Evolutionary conservation across 2,329 filamentous ascomycete genomes (phyloP).

Genomic region (Aspergillus vadensis): DNA sequence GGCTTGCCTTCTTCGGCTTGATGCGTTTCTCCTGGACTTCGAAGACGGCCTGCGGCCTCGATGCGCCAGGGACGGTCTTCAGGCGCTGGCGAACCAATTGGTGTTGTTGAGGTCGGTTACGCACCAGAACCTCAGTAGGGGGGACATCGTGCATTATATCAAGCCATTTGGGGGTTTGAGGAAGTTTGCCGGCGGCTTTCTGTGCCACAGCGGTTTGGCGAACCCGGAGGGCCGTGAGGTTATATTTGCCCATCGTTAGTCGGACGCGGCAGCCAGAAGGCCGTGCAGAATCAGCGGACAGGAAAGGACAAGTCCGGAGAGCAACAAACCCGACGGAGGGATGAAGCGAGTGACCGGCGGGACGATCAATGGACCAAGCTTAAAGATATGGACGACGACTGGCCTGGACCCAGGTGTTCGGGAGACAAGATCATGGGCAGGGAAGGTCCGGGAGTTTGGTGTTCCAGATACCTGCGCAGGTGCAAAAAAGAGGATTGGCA

Average conservation of each 20-base stretch:
- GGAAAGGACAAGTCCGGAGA: not conserved
- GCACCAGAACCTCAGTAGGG: conserved; percentile 61
- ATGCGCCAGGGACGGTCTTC: conserved; percentile 32
- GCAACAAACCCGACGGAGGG: not conserved
- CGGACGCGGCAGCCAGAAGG: conserved; percentile 6
- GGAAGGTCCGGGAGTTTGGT: no score
- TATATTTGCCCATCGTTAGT: conserved; percentile 48
- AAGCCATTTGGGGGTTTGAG: conserved; percentile 55
- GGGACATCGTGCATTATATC: conserved; percentile 59
- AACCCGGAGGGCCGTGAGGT: conserved; percentile 50
- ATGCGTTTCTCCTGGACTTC: conserved; percentile 39
- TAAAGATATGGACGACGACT: no score
- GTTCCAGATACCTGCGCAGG: conserved; percentile 5
- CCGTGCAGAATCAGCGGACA: conserved; percentile 4
- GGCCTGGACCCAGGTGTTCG: no score
- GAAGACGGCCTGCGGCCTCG: conserved; percentile 38
- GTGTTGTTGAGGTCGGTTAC: conserved; percentile 56
- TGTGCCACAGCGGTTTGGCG: conserved; percentile 46
- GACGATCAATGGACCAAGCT: not conserved
- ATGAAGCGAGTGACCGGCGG: not conserved
- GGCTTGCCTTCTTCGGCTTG: conserved; percentile 66
- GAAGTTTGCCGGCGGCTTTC: conserved; percentile 39
- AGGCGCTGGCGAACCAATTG: conserved; percentile 43
- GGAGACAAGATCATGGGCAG: no score
- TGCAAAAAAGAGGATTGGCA: conserved; percentile 42